phyloP scores from a whole-genome alignment of 345 rosid genomes.

The Moricandia arvensis region DNA sequence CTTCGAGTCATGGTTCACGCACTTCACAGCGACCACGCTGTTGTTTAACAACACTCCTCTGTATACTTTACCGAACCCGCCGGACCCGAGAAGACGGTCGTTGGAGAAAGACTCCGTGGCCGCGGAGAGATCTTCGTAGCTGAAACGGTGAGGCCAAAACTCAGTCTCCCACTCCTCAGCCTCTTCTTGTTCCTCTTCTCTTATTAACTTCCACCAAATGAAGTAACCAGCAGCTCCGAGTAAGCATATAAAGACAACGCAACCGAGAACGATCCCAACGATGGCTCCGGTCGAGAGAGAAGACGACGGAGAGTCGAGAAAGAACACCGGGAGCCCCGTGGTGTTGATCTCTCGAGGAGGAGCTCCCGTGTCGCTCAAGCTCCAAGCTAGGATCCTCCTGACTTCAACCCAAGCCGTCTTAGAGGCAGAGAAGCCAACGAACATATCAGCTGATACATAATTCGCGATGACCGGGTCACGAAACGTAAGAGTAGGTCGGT shows the following conservation, averaged over 20 bases:
- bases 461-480: slow-evolving; percentile 61
- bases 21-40: slow-evolving; percentile 66
- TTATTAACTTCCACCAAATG: slow-evolving; percentile 45
- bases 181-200: slow-evolving; percentile 54
- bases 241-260: slow-evolving; percentile 41
- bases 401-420: slow-evolving; percentile 69
- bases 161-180: slow-evolving; percentile 89
- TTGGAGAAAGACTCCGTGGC: slow-evolving; percentile 67
- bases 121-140: slow-evolving; percentile 62
- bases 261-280: slow-evolving; percentile 65
- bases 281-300: slow-evolving; percentile 60
- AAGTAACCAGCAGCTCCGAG: slow-evolving; percentile 41
- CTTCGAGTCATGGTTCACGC: slow-evolving; percentile 84
- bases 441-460: slow-evolving; percentile 75
- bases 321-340: slow-evolving; percentile 58
- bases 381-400: slow-evolving; percentile 79
- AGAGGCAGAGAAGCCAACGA: slow-evolving; percentile 77
- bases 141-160: slow-evolving; percentile 88
- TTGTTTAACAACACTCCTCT: slow-evolving; percentile 56
- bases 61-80: slow-evolving; percentile 83
- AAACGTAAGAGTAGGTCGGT: slow-evolving; percentile 54
- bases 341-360: slow-evolving; percentile 62
- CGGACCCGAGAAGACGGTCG: slow-evolving; percentile 65
- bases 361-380: slow-evolving; percentile 66
- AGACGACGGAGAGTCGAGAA: slow-evolving; percentile 39